Conservation (phyloP, 805 yeast species). For the Candida takata region DNA sequence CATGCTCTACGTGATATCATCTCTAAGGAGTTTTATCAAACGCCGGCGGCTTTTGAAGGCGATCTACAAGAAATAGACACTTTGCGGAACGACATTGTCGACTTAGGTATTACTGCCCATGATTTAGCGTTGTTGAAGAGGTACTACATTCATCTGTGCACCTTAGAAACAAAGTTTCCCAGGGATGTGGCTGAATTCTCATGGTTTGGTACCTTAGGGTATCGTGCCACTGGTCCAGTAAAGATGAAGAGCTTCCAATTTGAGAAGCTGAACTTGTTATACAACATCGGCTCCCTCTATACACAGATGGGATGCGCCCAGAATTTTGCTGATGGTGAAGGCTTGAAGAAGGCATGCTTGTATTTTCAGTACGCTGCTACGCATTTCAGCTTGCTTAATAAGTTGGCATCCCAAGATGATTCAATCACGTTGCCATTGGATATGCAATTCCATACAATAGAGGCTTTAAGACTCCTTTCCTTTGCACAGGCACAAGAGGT, state of each 20-base stretch:
- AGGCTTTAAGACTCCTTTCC: conserved; percentile 45
- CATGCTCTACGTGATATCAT: conserved; percentile 37
- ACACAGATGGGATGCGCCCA: conserved; percentile 47
- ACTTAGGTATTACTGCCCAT: conserved; percentile 30
- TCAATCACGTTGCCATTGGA: conserved; percentile 33
- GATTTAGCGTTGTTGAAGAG: conserved; percentile 31
- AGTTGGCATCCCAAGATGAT: conserved; percentile 26
- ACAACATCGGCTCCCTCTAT: conserved; percentile 61
- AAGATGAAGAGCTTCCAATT: conserved; percentile 41
- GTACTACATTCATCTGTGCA: conserved; percentile 41
- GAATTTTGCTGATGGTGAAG: conserved; percentile 39
- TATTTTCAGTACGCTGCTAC: conserved; percentile 73
- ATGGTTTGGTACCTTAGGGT: conserved; percentile 70
- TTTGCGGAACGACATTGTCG: conserved; percentile 36
- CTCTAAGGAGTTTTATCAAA: conserved; percentile 39
- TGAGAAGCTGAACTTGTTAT: conserved; percentile 58
- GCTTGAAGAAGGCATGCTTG: conserved; percentile 54
- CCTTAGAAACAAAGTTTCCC: conserved; percentile 53
- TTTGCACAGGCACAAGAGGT: conserved; percentile 85
- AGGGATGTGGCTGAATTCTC: conserved; percentile 50
- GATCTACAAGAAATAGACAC: conserved; percentile 38
- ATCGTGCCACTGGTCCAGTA: conserved; percentile 42
- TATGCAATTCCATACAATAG: conserved; percentile 43
- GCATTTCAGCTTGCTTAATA: conserved; percentile 62
- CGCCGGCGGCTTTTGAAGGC: conserved; percentile 32